phyloP scores from a whole-genome alignment of 148 eudicot species.

The Chenopodium album region DNA sequence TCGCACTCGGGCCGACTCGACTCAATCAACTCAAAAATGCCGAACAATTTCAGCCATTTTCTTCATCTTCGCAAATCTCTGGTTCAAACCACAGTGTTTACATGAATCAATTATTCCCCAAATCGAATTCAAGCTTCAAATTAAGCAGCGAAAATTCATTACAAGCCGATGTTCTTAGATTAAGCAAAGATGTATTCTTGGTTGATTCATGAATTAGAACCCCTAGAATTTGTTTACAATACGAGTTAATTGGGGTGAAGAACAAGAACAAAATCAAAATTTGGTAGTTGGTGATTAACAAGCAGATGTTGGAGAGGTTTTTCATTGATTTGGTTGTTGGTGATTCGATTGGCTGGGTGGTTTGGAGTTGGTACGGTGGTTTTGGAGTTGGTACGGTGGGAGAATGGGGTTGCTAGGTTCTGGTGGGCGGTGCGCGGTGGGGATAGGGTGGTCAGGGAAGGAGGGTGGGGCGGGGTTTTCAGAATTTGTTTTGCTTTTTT shows the following conservation, averaged over 20 bases:
- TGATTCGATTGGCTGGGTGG: conserved; percentile 12
- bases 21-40: no score
- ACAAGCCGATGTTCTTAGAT: neutral
- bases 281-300: conserved; percentile 9
- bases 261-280: neutral
- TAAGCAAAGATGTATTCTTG: neutral
- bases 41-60: neutral
- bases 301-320: conserved; percentile 28
- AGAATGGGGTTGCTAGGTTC: no score
- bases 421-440: no score
- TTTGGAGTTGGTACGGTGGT: no score
- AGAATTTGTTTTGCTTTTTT: no score
- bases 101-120: neutral
- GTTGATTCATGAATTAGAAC: neutral
- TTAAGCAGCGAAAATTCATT: neutral
- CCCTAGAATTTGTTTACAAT: neutral
- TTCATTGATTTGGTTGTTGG: conserved; percentile 42
- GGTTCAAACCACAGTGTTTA: neutral
- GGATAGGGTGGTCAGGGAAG: no score
- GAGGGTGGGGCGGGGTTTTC: no score
- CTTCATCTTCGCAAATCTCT: neutral
- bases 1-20: no score
- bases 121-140: neutral
- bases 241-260: neutral
- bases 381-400: no score